Conservation (phyloP, 108 stramenopile genomes). For the Pseudonitzschia multiseries region DNA sequence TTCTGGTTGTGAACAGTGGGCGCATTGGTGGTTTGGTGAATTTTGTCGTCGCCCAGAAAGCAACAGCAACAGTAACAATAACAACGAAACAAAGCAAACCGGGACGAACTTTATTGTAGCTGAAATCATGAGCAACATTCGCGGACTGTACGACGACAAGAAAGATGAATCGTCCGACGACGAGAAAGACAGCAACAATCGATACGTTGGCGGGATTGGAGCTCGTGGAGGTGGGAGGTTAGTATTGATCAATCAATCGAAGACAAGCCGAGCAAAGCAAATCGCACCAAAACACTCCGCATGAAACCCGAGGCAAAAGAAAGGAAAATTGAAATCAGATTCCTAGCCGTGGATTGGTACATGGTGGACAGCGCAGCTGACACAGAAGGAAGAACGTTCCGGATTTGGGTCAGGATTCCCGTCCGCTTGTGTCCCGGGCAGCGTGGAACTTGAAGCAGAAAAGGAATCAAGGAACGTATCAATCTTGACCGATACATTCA, state of each 20-base stretch:
- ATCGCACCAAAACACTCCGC: too few species aligned
- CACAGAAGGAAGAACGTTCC: too few species aligned
- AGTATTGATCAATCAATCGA: neutral
- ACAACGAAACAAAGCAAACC: neutral
- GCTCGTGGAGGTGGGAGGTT: conserved; percentile 78
- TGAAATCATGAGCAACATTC: conserved; percentile 72
- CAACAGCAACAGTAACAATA: neutral
- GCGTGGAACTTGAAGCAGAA: too few species aligned
- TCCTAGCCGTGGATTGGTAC: too few species aligned
- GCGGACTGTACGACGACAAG: conserved; percentile 70
- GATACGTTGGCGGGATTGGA: conserved; percentile 80
- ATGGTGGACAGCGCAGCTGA: too few species aligned
- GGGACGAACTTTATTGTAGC: neutral
- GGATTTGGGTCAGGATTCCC: too few species aligned
- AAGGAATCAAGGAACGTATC: neutral
- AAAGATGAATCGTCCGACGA: conserved; percentile 45
- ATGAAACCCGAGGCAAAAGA: too few species aligned
- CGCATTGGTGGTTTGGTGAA: too few species aligned
- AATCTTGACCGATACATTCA: neutral
- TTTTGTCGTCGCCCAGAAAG: too few species aligned
- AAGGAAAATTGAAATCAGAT: too few species aligned
- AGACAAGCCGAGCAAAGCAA: neutral
- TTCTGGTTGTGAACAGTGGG: too few species aligned
- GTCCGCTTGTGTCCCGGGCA: too few species aligned
- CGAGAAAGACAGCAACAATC: conserved; percentile 61